Evolutionary conservation across 2,329 filamentous ascomycete species (phyloP), one percentile per base, ranked within the genome.

Genomic region (Ascocoryne sarcoides): DNA sequence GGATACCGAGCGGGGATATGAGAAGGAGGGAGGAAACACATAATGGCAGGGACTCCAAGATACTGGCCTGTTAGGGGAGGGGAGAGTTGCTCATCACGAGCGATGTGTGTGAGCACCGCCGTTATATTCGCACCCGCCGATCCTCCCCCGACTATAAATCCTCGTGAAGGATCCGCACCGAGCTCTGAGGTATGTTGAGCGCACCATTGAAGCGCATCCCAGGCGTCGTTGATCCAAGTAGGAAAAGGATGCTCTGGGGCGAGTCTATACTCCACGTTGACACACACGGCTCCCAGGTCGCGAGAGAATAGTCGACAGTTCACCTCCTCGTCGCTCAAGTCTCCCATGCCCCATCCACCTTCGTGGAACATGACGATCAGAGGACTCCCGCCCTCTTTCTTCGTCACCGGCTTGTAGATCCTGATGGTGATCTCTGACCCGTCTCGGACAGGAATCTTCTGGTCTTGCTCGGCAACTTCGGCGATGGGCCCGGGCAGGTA

Each of bases 131-230:
- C 66, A n/a, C 67, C 67, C 3, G 71, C 68, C 9, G 65, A 70
- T 1, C 62, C 61, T 1, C 71, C 70, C 10, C 68, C 68, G 10
- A 72, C 42, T n/a, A 74, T 44, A 45, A 73, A 72, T 0, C 68
- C 70, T 10, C 58, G 57, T 4, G 56, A 53, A 0, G 65, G 61
- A 41, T 70, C 61, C 8, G 64, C 64, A 5, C 59, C 61, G 3
- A 70, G 49, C 2, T 55, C 40, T 15, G 51, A 23, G 14, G 66
- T 64, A 41, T 71, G 65, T 10, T 56, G 45, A 10, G 60, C 61
- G n/a, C n/a, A n/a, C n/a, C n/a, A n/a, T n/a, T n/a, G n/a, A n/a
- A 70, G 41, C 9, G 60, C 62, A 48, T 71, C 68, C 60, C 61
- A 70, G 16, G 56, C 55, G 45, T 71, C 69, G 19, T 65, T 53